These are phyloP conservation scores for Cladosporium sp. DNA, from an alignment of 2,329 filamentous ascomycete genomes.

Conservation along the genomic window DNA sequence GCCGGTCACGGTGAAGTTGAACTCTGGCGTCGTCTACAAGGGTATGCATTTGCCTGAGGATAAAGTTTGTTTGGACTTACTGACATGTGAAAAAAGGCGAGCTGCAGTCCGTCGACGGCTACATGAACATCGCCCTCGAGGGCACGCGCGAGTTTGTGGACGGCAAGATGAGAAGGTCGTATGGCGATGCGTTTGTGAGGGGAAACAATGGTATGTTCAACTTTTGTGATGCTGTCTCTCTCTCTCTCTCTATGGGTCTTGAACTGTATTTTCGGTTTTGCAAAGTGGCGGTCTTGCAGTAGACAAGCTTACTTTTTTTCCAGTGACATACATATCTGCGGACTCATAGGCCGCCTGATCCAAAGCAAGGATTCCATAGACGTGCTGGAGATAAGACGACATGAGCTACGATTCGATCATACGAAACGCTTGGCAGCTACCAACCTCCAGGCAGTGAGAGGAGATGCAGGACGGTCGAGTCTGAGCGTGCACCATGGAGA, in stretches of 20 bases:
- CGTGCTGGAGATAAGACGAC: no score
- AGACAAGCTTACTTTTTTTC: neutral
- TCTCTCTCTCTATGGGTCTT: neutral
- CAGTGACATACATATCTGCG: conserved; percentile 68
- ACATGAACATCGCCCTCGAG: conserved; percentile 99
- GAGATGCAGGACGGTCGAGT: no score
- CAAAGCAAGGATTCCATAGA: no score
- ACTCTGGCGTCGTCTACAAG: conserved; percentile 98
- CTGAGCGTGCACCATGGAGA: no score
- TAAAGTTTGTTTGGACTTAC: neutral
- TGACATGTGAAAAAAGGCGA: conserved; percentile 57
- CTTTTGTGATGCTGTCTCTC: neutral
- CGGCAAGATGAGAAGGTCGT: conserved; percentile 71
- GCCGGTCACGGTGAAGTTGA: conserved; percentile 91
- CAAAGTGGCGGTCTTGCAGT: neutral
- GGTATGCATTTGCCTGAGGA: conserved; percentile 45
- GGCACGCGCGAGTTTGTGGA: conserved; percentile 90
- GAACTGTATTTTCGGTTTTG: neutral
- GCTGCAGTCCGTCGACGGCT: conserved; percentile 93
- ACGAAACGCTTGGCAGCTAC: no score
- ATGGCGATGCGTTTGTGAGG: conserved; percentile 91
- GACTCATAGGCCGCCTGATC: conserved; percentile 39
- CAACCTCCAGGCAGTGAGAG: no score
- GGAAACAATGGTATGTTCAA: conserved; percentile 75
- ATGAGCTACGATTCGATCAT: no score